These are phyloP conservation scores for Blumeria hordei DNA, from an alignment of 2,329 filamentous ascomycete genomes.

Conservation along the genomic window DNA sequence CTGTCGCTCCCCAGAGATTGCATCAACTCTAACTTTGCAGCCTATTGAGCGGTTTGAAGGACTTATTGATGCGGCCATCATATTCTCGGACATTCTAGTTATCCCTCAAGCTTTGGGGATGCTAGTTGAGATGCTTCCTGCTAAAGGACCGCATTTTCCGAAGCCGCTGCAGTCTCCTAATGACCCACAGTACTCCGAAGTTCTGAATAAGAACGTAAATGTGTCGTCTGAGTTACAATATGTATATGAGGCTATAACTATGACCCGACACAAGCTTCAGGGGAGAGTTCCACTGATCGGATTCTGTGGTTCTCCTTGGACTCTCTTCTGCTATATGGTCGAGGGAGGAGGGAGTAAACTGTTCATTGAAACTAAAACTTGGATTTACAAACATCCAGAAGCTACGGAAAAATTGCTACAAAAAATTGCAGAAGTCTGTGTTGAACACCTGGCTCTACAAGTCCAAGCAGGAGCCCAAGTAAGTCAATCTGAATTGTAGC, in stretches of 20 bases:
- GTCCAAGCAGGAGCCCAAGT: conserved; percentile 82
- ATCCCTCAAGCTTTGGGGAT: conserved; percentile 97
- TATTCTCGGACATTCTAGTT: conserved; percentile 95
- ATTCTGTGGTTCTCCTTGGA: conserved; percentile 95
- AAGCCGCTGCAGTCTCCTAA: conserved; percentile 54
- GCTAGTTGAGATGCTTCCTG: conserved; percentile 95
- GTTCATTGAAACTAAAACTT: conserved; percentile 84
- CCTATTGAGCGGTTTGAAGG: conserved; percentile 79
- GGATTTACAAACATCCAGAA: conserved; percentile 74
- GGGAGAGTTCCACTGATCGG: conserved; percentile 84
- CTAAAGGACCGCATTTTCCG: conserved; percentile 89
- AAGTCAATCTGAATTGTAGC: conserved; percentile 7
- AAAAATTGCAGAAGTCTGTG: conserved; percentile 84
- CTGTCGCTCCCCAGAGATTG: conserved; percentile 79
- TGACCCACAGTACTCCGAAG: conserved; percentile 58
- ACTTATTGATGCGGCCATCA: conserved; percentile 87
- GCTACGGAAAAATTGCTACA: conserved; percentile 60
- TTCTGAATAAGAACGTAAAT: conserved; percentile 59
- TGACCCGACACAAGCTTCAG: conserved; percentile 68
- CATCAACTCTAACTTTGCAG: conserved; percentile 81
- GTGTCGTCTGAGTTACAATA: conserved; percentile 71
- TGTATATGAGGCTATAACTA: conserved; percentile 82
- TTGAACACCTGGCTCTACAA: conserved; percentile 81
- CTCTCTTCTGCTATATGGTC: conserved; percentile 94
- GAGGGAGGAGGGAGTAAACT: conserved; percentile 91